Percentiles rank a stretch among this genome's conserved stretches.
Evolutionary conservation across 108 stramenopile genomes (phyloP).

Genomic region (Nannochloropsis salina): DNA sequence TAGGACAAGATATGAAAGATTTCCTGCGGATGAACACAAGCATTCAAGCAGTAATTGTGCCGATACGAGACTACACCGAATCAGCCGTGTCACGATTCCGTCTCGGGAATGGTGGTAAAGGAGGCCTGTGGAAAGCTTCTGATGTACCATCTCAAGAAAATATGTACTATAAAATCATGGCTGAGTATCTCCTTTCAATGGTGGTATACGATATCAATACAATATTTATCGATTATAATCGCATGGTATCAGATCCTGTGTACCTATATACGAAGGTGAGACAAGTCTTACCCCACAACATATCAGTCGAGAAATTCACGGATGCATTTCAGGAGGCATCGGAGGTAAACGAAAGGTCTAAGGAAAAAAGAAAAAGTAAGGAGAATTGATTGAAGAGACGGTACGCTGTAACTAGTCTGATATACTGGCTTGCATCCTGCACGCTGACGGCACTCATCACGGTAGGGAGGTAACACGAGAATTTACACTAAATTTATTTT

Average conservation of each 20-base stretch:
- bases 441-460: too few species aligned
- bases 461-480: too few species aligned
- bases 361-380: too few species aligned
- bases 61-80: not conserved
- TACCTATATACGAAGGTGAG: not conserved
- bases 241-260: not conserved
- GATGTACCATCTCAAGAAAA: not conserved
- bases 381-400: too few species aligned
- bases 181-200: not conserved
- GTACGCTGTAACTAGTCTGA: too few species aligned
- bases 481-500: too few species aligned
- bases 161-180: not conserved
- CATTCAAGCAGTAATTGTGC: not conserved
- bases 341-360: not conserved
- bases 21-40: not conserved
- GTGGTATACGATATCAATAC: not conserved
- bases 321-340: not conserved
- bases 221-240: not conserved
- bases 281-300: not conserved
- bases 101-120: not conserved
- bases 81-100: not conserved
- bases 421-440: too few species aligned
- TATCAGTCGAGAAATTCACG: not conserved
- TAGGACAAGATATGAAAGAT: not conserved
- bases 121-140: not conserved